Percentiles rank a stretch among this genome's conserved stretches.
Evolutionary conservation across 805 yeast species (phyloP).

Genomic region (Ogataea parapolymorpha): DNA sequence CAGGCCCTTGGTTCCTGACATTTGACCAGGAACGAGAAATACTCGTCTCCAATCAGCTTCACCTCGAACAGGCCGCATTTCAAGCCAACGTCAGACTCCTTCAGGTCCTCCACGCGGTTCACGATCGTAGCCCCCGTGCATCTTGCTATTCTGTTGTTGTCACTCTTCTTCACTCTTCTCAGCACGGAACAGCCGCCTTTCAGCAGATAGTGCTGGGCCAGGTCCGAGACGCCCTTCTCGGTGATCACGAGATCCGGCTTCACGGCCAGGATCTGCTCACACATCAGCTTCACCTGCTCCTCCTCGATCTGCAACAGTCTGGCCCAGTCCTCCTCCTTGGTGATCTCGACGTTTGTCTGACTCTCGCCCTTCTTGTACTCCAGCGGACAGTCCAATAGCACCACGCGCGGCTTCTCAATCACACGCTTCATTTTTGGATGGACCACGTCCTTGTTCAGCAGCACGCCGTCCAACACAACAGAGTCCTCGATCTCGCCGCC

Average conservation of each 20-base stretch:
- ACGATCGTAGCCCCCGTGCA: slow-evolving; percentile 98
- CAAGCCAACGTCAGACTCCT: slow-evolving; percentile 85
- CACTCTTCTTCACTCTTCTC: slow-evolving; percentile 93
- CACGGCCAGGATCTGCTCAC: slow-evolving; percentile 78
- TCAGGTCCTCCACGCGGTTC: slow-evolving; percentile 90
- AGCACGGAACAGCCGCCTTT: slow-evolving; percentile 91
- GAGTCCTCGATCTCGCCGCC: slow-evolving; percentile 96
- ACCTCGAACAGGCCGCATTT: slow-evolving; percentile 89
- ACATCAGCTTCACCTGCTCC: slow-evolving; percentile 86
- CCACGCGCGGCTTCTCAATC: slow-evolving; percentile 84
- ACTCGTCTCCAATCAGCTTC: slow-evolving; percentile 95
- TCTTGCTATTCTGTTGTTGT: slow-evolving; percentile 93
- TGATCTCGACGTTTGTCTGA: slow-evolving; percentile 95
- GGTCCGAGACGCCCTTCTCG: slow-evolving; percentile 96
- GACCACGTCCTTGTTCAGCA: slow-evolving; percentile 95
- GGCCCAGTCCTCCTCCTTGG: slow-evolving; percentile 95
- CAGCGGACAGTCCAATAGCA: slow-evolving; percentile 90
- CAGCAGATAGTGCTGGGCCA: slow-evolving; percentile 93
- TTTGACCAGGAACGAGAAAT: slow-evolving; percentile 78
- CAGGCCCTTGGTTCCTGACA: slow-evolving; percentile 90
- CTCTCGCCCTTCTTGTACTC: slow-evolving; percentile 99
- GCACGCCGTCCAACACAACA: slow-evolving; percentile 82
- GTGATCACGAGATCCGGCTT: slow-evolving; percentile 95
- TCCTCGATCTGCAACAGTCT: slow-evolving; percentile 94
- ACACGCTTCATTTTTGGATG: slow-evolving; percentile 96